phyloP scores from a whole-genome alignment of 208 protist genomes.

The Trichomonas gallinae region DNA sequence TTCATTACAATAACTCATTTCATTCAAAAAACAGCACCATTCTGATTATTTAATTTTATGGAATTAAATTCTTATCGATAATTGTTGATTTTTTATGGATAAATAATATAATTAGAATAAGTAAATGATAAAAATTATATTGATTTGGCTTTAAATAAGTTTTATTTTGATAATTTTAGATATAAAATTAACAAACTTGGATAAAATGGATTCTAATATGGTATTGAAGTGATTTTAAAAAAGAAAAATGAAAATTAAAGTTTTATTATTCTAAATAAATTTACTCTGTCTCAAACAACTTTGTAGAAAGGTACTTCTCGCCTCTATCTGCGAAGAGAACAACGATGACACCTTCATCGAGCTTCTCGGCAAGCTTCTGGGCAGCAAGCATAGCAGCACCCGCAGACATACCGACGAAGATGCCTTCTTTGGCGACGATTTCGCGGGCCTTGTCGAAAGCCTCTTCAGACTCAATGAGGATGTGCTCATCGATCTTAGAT shows the following conservation, averaged over 20 bases:
- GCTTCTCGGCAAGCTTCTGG: background rate
- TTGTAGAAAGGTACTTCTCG: background rate
- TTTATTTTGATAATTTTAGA: too few species aligned
- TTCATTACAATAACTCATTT: too few species aligned
- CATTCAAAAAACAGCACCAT: too few species aligned
- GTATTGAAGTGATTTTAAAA: too few species aligned
- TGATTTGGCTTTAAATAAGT: background rate
- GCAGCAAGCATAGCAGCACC: conserved; percentile 1
- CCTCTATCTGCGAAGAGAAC: background rate
- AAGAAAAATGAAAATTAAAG: too few species aligned
- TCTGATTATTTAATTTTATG: too few species aligned
- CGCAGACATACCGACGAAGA: background rate
- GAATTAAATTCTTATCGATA: too few species aligned
- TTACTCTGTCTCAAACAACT: background rate
- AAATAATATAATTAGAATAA: too few species aligned
- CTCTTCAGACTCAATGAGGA: background rate
- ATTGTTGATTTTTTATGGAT: too few species aligned
- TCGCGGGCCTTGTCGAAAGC: background rate
- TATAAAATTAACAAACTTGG: too few species aligned
- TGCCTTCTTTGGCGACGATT: background rate
- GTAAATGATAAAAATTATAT: background rate
- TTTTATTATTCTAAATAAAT: background rate
- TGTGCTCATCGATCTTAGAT: background rate
- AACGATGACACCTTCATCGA: background rate
- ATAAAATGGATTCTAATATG: too few species aligned